Base-by-base conservation (phyloP, 495 filamentous ascomycete species). In the Neurospora pannonica region DNA sequence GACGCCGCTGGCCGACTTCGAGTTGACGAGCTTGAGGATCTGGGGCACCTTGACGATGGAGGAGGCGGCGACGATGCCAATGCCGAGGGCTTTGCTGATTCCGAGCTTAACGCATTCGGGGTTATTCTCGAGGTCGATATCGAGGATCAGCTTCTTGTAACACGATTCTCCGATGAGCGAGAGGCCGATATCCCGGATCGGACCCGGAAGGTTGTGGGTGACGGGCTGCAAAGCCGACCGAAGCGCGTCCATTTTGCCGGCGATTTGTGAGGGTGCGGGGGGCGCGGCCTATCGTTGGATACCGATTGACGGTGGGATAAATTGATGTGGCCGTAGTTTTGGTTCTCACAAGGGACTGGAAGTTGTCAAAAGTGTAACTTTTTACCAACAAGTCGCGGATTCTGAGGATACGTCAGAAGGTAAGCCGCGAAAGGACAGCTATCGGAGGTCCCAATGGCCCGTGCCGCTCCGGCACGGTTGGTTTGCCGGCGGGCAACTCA, bases 11-110 rank as follows among this genome's bases (percentile, higher is more conserved):
- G 93, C 90, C 37, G 93, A 97, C 72, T 89, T 86, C 40, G 94
- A 95, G 76, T 85, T 82, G 77, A 97, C 82, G 70, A 98, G 90
- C 86, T 97, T 97, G 82, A 97, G 80, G 82, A 98, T 94, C 83
- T 98, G 96, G 0, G 96, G 95, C 69, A 99, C 88, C 85, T 99
- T 99, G 84, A 99, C 93, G 77, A 98, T 89, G 38, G 93, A 88
- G 73, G 92, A 94, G 42, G 94, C 92, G 74, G 88, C 90, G 78
- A 99, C 92, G 83, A 98, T 99, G 81, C 90, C 95, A 74, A 97
- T 90, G 54, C 96, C 96, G 69, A 99, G 91, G 15, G 86, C 93
- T 84, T 98, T 98, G 77, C 93, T 97, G 77, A 98, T 89, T 71
- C 89, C 92, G 37, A 97, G 90, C 76, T 94, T 93, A 71, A 96